Percentiles rank a stretch among this genome's conserved stretches.
Evolutionary conservation across 1,139 yeast species (phyloP).

Genomic region (Protomyces lactucae-debilis): DNA sequence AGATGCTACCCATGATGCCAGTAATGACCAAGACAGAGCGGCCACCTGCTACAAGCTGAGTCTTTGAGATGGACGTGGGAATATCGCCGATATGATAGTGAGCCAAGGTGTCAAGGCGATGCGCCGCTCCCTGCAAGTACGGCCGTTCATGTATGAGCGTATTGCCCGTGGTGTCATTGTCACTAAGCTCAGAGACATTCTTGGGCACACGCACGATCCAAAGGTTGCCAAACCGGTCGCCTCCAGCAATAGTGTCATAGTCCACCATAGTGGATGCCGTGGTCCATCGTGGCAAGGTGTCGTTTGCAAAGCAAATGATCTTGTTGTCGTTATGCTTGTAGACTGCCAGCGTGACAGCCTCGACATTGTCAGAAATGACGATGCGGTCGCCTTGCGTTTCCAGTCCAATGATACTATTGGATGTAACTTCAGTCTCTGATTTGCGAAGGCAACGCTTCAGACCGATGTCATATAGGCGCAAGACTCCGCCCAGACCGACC

Average conservation of each 20-base stretch:
- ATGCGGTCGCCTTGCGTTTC: slow-evolving; percentile 55
- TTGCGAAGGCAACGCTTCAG: slow-evolving; percentile 71
- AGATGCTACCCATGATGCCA: slow-evolving; percentile 79
- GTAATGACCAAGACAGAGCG: slow-evolving; percentile 62
- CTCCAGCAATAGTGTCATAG: slow-evolving; percentile 68
- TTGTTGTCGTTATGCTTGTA: slow-evolving; percentile 51
- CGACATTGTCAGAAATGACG: slow-evolving; percentile 62
- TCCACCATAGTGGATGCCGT: slow-evolving; percentile 61
- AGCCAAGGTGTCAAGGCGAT: slow-evolving; percentile 51
- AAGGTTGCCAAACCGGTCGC: slow-evolving; percentile 85
- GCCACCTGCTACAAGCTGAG: slow-evolving; percentile 55
- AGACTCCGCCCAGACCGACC: slow-evolving; percentile 52
- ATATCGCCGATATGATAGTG: slow-evolving; percentile 70
- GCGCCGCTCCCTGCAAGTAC: slow-evolving; percentile 52
- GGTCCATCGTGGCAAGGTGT: slow-evolving; percentile 60
- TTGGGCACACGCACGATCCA: slow-evolving; percentile 60
- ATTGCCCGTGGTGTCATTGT: slow-evolving; percentile 50
- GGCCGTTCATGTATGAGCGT: slow-evolving; percentile 37
- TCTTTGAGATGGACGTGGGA: slow-evolving; percentile 56
- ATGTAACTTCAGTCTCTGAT: slow-evolving; percentile 40
- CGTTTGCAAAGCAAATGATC: slow-evolving; percentile 66
- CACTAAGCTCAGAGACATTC: slow-evolving; percentile 46
- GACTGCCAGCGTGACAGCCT: slow-evolving; percentile 57
- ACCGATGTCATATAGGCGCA: slow-evolving; percentile 71
- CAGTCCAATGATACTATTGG: slow-evolving; percentile 50